phyloP scores from a whole-genome alignment of 192 early-diverging fungal species.

The Umbelopsis ramanniana region DNA sequence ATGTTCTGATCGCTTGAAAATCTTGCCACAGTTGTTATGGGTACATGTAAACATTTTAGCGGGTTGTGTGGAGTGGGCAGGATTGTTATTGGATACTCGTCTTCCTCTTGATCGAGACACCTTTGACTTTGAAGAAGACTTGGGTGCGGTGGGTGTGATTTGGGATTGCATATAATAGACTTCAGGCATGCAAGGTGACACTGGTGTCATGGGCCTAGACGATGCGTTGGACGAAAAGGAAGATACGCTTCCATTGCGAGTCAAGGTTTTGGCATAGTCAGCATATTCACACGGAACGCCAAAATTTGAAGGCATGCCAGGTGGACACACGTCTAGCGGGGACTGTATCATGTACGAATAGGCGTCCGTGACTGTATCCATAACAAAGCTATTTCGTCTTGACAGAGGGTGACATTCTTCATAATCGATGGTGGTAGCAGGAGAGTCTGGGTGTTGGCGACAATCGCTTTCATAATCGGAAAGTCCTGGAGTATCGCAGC shows the following conservation, averaged over 20 bases:
- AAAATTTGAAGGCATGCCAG: background rate
- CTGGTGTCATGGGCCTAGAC: conserved; percentile 7
- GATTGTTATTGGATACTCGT: conserved; percentile 50
- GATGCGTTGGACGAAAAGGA: conserved; percentile 9
- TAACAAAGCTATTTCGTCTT: conserved; percentile 16
- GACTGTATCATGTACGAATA: conserved; percentile 17
- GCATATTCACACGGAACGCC: background rate
- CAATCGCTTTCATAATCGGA: conserved; percentile 32
- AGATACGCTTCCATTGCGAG: conserved; percentile 16
- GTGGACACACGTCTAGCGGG: background rate
- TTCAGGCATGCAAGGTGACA: conserved; percentile 15
- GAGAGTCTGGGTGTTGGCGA: conserved; percentile 32
- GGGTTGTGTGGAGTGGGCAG: conserved; percentile 39
- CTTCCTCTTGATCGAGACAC: conserved; percentile 49
- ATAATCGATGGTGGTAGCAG: conserved; percentile 30
- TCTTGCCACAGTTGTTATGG: conserved; percentile 56
- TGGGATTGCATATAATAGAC: conserved; percentile 27
- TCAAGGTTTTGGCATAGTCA: background rate
- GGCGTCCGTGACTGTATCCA: conserved; percentile 12
- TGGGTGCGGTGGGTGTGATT: conserved; percentile 14
- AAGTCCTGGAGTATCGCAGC: conserved; percentile 27
- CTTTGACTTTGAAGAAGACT: conserved; percentile 21
- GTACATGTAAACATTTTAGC: conserved; percentile 56
- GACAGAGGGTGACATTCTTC: conserved; percentile 26
- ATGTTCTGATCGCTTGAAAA: conserved; percentile 64